Evolutionary conservation across 2,329 filamentous ascomycete genomes (phyloP), one percentile per base, ranked within the genome.

Genomic region (Aspergillus luchuensis): DNA sequence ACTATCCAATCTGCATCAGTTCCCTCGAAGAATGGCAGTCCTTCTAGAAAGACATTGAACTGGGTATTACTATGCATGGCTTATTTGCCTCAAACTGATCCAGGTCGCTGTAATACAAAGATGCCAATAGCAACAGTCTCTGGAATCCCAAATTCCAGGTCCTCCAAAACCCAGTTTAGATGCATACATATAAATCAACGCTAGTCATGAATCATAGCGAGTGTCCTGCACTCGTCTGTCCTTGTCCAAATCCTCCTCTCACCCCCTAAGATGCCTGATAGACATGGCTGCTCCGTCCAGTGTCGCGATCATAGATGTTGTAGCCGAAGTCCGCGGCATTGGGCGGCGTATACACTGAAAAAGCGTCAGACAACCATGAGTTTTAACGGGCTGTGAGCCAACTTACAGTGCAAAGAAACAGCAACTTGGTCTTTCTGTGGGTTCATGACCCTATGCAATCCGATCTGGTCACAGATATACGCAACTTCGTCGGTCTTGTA

Each of bases 291-390:
- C 67, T 63, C 49, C 67, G 69, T 8, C 71, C 71, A 1, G 71
- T 72, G 0, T 57, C 62, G 38, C 69, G 67, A 45, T 73, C 68
- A 53, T 71, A 74, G 28, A 74, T 69, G 39, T 73, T 68, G 39
- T 73, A 74, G 3, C 72, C 72, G 51, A 72, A 73, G 30, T 74
- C 72, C 1, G 71, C 72, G 13, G 72, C 72, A 65, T 74, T 74
- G 0, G 72, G 72, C 1, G 72, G 72, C 1, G 72, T 74, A 45
- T 74, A 74, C 41, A 74, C 72, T 74, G 21, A 28, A 11, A 0
- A 19, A 4, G 21, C 6, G 10, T 57, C 5, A 61, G 54, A 5
- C 15, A 15, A 3, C 5, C 0, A 50, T 8, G 5, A 6, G 6
- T 38, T 13, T 5, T 4, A 4, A 7, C 13, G 19, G 5, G 2